phyloP scores from a whole-genome alignment of 176 grass and related monocot genomes.

The Carex scoparia region DNA sequence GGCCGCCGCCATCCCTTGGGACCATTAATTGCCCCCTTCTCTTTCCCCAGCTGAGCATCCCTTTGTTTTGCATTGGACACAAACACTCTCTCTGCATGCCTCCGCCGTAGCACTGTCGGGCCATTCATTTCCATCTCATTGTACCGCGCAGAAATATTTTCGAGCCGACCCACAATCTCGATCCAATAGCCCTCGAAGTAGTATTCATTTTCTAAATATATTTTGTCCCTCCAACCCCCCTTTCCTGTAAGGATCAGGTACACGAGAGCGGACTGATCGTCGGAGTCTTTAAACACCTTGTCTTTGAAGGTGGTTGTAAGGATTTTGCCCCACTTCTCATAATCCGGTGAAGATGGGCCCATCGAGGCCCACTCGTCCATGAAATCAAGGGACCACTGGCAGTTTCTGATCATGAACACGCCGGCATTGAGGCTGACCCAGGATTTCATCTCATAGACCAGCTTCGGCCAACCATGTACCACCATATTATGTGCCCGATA shows the following conservation, averaged over 20 bases:
- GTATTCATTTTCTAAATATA: conserved; percentile 62
- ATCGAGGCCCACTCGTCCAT: conserved; percentile 16
- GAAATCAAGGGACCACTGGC: conserved; percentile 97
- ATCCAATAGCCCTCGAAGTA: conserved; percentile 91
- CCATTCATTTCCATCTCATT: conserved; percentile 48
- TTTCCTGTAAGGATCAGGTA: conserved; percentile 24
- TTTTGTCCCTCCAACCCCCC: conserved; percentile 44
- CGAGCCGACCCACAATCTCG: conserved; percentile 64
- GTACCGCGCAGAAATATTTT: conserved; percentile 42
- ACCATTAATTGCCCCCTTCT: conserved; percentile 34
- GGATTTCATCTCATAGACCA: conserved; percentile 45
- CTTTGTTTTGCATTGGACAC: conserved; percentile 29
- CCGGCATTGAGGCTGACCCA: conserved; percentile 93
- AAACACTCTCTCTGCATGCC: conserved; percentile 49
- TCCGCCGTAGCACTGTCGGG: conserved; percentile 29
- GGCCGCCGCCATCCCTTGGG: conserved; percentile 47
- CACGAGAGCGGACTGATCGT: conserved; percentile 35
- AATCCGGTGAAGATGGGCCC: background rate
- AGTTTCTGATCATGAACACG: conserved; percentile 89
- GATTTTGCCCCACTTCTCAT: conserved; percentile 21
- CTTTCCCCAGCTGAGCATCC: conserved; percentile 25
- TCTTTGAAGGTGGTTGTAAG: conserved; percentile 54
- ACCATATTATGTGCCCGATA: conserved; percentile 70
- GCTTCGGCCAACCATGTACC: conserved; percentile 59
- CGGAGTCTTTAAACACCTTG: conserved; percentile 72